Conservation (phyloP, 2,329 filamentous ascomycete genomes). For the Sphaerulina musiva region DNA sequence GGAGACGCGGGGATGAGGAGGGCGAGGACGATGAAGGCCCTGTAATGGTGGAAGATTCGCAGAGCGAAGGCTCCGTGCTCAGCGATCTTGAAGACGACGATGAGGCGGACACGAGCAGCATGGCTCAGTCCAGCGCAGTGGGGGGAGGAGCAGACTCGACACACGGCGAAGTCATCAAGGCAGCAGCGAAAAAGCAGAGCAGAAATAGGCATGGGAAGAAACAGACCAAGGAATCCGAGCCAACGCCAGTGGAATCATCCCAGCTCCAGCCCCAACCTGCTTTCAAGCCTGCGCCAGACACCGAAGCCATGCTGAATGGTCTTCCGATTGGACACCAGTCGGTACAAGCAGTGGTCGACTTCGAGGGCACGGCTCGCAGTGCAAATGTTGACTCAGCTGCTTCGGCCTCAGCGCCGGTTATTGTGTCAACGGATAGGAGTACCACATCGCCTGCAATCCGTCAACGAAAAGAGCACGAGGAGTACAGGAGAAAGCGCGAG, state of each 20-base stretch:
- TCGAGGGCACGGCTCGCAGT: slow-evolving; percentile 41
- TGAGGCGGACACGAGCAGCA: slow-evolving; percentile 33
- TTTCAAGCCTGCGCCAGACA: slow-evolving; percentile 48
- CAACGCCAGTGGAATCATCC: slow-evolving; percentile 22
- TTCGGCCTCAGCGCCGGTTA: slow-evolving; percentile 17
- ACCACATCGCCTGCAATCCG: slow-evolving; percentile 53
- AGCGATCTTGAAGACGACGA: slow-evolving; percentile 52
- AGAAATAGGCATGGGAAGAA: slow-evolving; percentile 26
- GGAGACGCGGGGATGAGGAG: slow-evolving; percentile 64
- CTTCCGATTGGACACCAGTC: slow-evolving; percentile 43
- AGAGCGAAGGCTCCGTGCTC: slow-evolving; percentile 55
- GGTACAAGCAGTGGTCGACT: slow-evolving; percentile 42
- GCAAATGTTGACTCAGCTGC: slow-evolving; percentile 27
- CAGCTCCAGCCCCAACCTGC: slow-evolving; percentile 14
- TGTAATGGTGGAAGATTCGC: slow-evolving; percentile 54
- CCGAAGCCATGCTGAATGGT: slow-evolving; percentile 56
- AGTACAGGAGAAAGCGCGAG: slow-evolving; percentile 81
- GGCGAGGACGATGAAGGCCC: slow-evolving; percentile 57
- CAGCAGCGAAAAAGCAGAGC: slow-evolving; percentile 33
- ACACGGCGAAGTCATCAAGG: slow-evolving; percentile 15
- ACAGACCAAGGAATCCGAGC: slow-evolving; percentile 17
- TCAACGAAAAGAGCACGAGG: slow-evolving; percentile 78
- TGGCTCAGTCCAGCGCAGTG: slow-evolving; percentile 22
- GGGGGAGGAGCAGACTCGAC: slow-evolving; percentile 16
- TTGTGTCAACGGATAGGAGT: slow-evolving; percentile 26